Percentiles rank a stretch among this genome's conserved stretches.
phyloP scores from a whole-genome alignment of 2,329 filamentous ascomycete species.

The Colletotrichum kahawae region DNA sequence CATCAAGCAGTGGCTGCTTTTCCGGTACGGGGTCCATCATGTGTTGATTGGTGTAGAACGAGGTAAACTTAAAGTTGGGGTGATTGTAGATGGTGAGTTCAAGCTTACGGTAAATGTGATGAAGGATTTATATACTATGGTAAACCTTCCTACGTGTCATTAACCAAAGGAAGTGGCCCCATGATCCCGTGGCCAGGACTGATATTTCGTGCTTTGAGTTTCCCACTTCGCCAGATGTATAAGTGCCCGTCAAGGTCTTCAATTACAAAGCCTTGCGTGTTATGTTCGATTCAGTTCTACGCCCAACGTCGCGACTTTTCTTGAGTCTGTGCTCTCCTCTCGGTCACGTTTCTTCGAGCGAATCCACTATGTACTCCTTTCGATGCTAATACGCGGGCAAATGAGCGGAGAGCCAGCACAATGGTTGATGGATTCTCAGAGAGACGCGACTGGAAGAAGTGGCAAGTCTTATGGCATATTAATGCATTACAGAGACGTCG shows the following conservation, averaged over 20 bases:
- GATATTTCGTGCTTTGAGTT: background rate
- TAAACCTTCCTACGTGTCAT: background rate
- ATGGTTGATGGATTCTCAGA: too few species aligned
- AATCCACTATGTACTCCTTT: background rate
- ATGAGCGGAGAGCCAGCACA: background rate
- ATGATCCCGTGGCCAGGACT: background rate
- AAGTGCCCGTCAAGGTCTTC: background rate
- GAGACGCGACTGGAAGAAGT: background rate
- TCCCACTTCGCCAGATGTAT: background rate
- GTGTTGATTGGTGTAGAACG: background rate
- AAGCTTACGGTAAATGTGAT: rapidly evolving
- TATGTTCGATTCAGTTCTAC: background rate
- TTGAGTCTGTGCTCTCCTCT: too few species aligned
- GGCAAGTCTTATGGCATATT: background rate
- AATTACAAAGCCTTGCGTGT: background rate
- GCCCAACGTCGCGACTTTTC: background rate
- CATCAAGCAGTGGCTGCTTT: background rate
- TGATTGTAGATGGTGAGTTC: background rate
- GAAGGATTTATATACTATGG: too few species aligned
- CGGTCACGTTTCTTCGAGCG: too few species aligned
- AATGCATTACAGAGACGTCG: background rate
- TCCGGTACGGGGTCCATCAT: background rate
- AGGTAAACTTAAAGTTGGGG: background rate
- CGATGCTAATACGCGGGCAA: background rate
- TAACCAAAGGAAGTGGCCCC: background rate